Percentiles rank a stretch among this genome's conserved stretches.
Conservation (phyloP, 1,284 basidiomycete genomes). For the Fomitopsis schrenkii region DNA sequence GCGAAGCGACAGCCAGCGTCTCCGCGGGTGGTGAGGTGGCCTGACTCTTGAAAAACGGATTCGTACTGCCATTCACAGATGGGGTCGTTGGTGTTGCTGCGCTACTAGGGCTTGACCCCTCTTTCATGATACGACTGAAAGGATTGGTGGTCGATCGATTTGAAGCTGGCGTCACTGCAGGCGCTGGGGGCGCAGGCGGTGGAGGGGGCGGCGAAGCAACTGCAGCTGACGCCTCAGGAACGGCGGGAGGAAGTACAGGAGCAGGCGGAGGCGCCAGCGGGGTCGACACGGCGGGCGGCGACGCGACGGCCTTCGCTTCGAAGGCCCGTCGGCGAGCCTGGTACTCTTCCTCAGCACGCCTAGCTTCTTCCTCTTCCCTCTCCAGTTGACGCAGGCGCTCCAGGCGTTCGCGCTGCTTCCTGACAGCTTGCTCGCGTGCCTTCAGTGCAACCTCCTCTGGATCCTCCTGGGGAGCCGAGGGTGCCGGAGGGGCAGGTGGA, state of each 20-base stretch:
- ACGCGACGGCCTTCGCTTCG: constrained; percentile 6
- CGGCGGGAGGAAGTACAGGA: constrained; percentile 14
- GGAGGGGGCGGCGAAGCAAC: constrained; percentile 29
- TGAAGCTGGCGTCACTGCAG: constrained; percentile 24
- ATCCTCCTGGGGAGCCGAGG: constrained; percentile 37
- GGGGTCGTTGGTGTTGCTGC: constrained; percentile 29
- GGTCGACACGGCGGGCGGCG: constrained; percentile 16
- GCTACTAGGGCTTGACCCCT: constrained; percentile 36
- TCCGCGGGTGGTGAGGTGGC: constrained; percentile 30
- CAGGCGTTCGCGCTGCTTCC: constrained; percentile 61
- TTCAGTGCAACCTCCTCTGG: constrained; percentile 64
- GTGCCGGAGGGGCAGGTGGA: constrained; percentile 17
- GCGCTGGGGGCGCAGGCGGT: constrained; percentile 31
- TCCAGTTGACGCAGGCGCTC: constrained; percentile 67
- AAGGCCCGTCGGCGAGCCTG: constrained; percentile 13
- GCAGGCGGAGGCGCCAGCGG: constrained; percentile 25
- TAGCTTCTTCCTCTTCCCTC: constrained; percentile 66
- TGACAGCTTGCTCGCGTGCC: constrained; percentile 59
- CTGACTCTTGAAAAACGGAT: constrained; percentile 58
- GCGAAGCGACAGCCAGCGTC: constrained; percentile 30
- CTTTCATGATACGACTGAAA: constrained; percentile 62
- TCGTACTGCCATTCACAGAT: constrained; percentile 37
- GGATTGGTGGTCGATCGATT: constrained; percentile 58
- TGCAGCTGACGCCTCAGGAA: constrained; percentile 14
- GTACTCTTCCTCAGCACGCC: constrained; percentile 17